Percentiles rank a stretch among this genome's conserved stretches.
phyloP scores from a whole-genome alignment of 805 yeast genomes.

The Jamesozyma jinghongensis region DNA sequence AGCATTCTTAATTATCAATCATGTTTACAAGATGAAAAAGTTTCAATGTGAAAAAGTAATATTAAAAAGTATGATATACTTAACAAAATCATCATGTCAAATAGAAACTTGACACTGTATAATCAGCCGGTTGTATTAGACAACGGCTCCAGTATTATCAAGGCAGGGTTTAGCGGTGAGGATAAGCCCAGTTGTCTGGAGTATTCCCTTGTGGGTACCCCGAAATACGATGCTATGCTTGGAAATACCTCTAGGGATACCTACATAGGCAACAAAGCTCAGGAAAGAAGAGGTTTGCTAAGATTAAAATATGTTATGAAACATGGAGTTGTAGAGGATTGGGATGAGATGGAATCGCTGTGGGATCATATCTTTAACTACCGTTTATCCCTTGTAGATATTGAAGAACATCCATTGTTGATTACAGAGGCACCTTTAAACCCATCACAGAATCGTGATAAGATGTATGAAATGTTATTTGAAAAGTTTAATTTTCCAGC shows the following conservation, averaged over 20 bases:
- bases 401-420: constrained; percentile 80
- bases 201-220: constrained; percentile 65
- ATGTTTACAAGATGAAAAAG: too few relatives aligned
- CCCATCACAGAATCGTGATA: constrained; percentile 77
- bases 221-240: constrained; percentile 52
- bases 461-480: constrained; percentile 88
- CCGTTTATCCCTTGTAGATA: constrained; percentile 42
- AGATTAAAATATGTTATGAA: constrained; percentile 61
- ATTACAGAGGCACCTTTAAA: constrained; percentile 86
- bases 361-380: constrained; percentile 64
- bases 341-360: constrained; percentile 78
- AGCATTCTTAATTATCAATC: too few relatives aligned
- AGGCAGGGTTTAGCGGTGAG: constrained; percentile 91
- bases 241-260: neutral
- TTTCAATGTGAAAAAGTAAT: too few relatives aligned
- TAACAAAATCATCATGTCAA: neutral
- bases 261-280: constrained; percentile 66
- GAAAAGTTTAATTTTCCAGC: constrained; percentile 87
- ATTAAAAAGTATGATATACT: neutral
- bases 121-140: constrained; percentile 75
- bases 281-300: constrained; percentile 67
- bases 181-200: constrained; percentile 62
- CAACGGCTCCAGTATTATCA: constrained; percentile 76
- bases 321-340: constrained; percentile 70
- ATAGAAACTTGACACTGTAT: constrained; percentile 26